Conservation (phyloP, 352 stramenopile genomes). For the Plasmopara muralis region DNA sequence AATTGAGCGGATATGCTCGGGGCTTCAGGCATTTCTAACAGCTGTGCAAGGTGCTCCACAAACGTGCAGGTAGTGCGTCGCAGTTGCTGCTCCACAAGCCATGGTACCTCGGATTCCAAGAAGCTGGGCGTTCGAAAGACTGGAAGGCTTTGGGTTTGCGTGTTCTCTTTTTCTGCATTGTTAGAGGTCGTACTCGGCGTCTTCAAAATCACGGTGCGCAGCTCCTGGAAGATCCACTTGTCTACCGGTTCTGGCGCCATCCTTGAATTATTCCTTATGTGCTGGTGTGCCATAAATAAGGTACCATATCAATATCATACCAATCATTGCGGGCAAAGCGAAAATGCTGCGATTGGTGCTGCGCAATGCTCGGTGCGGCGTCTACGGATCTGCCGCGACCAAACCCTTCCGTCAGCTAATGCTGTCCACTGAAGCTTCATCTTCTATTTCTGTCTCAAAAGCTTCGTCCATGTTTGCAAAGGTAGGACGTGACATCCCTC, state of each 20-base stretch:
- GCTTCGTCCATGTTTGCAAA: conserved; percentile 16
- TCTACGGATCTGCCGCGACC: background rate
- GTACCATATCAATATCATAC: too few species aligned
- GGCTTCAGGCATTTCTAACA: conserved; percentile 55
- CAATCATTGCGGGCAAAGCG: background rate
- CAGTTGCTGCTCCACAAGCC: conserved; percentile 52
- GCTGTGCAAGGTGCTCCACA: conserved; percentile 52
- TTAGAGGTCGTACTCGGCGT: background rate
- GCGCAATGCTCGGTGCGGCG: conserved; percentile 16
- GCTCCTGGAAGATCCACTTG: conserved; percentile 45
- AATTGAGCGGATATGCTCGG: conserved; percentile 52
- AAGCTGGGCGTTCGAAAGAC: conserved; percentile 46
- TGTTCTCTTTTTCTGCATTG: conserved; percentile 28
- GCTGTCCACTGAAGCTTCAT: conserved; percentile 5
- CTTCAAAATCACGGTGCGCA: conserved; percentile 32
- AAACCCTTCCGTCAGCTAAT: conserved; percentile 9
- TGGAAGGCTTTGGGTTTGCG: background rate
- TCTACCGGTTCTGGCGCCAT: conserved; percentile 16
- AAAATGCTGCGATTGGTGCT: conserved; percentile 27
- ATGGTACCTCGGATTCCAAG: conserved; percentile 37
- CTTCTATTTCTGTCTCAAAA: conserved; percentile 8
- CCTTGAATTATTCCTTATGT: too few species aligned
- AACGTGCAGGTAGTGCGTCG: conserved; percentile 60
- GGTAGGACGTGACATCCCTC: conserved; percentile 49
- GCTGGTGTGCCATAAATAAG: too few species aligned